These are phyloP conservation scores for Pleurozium schreberi DNA, from an alignment of 225 moss, liverwort and hornwort species.

Conservation along the genomic window DNA sequence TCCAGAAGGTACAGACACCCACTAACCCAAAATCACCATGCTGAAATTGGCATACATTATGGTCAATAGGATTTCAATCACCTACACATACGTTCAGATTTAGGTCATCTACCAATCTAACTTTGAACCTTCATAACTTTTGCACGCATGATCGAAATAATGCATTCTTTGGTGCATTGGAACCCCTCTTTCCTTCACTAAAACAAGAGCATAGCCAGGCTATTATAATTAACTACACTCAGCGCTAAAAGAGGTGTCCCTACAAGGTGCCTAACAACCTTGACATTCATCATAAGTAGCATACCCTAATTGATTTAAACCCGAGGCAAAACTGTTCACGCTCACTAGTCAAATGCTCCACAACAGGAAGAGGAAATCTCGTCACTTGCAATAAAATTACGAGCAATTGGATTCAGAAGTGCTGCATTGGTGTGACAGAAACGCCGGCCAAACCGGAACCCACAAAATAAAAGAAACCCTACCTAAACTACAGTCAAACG, in stretches of 20 bases:
- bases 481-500: neutral
- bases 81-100: neutral
- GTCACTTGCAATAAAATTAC: neutral
- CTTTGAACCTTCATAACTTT: neutral
- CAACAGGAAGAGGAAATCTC: neutral
- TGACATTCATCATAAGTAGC: neutral
- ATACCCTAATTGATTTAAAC: conserved; percentile 1
- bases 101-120: neutral
- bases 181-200: neutral
- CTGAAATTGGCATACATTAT: neutral
- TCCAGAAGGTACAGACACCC: neutral
- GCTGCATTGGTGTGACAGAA: neutral
- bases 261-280: neutral
- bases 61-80: neutral
- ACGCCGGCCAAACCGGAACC: neutral
- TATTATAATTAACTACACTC: neutral
- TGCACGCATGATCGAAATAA: neutral
- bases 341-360: neutral
- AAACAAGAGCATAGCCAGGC: neutral
- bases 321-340: neutral
- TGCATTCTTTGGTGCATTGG: neutral
- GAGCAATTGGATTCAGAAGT: neutral
- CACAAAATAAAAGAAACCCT: neutral
- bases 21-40: neutral
- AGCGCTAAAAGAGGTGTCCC: neutral